These are phyloP conservation scores for Hortiboletus campestris DNA, from an alignment of 768 basidiomycete genomes.

Conservation along the genomic window DNA sequence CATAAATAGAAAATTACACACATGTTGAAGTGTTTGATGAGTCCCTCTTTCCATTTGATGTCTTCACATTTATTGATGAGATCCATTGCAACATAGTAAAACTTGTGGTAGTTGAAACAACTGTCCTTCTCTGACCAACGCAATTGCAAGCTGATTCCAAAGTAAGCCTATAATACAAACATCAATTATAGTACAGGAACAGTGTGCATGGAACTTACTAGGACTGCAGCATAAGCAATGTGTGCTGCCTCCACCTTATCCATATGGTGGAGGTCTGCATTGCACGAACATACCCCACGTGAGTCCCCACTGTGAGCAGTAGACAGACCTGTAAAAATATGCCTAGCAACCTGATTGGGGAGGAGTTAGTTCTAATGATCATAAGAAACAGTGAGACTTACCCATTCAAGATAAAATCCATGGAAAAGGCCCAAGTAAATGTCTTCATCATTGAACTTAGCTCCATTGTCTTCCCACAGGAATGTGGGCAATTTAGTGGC, in stretches of 20 bases:
- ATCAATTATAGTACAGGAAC: background rate
- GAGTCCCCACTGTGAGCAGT: background rate
- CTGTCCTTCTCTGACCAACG: constrained; percentile 7
- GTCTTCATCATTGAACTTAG: background rate
- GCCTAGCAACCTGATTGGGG: background rate
- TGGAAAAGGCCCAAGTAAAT: background rate
- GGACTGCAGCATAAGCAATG: background rate
- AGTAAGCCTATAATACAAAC: background rate
- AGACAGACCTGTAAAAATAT: background rate
- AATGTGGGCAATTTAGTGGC: too few relatives aligned
- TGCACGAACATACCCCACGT: background rate
- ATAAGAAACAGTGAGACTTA: background rate
- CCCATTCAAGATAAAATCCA: background rate
- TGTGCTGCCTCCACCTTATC: background rate
- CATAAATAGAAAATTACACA: background rate
- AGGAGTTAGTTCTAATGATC: too few relatives aligned
- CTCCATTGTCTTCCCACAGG: too few relatives aligned
- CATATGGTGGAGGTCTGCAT: constrained; percentile 2
- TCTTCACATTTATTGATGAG: background rate
- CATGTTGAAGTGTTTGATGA: background rate
- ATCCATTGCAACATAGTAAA: background rate
- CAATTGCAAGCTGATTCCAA: constrained; percentile 1
- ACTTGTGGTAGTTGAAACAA: constrained; percentile 1
- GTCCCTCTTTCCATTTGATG: background rate
- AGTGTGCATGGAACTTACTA: background rate